Conservation (phyloP, 495 filamentous ascomycete genomes). For the Neurospora sp. region DNA sequence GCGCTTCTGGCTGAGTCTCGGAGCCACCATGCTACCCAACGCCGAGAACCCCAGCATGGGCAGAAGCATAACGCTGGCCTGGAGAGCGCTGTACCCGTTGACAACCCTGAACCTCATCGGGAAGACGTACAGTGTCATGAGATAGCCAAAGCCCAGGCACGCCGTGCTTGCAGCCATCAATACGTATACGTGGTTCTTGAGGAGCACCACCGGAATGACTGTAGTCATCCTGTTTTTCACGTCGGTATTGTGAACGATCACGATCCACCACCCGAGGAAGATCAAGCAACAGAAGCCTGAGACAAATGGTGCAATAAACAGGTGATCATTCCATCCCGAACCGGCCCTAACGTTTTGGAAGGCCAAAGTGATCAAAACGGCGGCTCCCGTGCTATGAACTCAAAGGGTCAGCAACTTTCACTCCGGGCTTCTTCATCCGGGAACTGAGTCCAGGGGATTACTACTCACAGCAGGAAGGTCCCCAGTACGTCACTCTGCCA, state of each 20-base stretch:
- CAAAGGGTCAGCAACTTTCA: background rate
- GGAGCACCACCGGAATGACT: conserved; percentile 19
- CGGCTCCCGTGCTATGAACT: conserved; percentile 32
- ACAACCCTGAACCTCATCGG: conserved; percentile 51
- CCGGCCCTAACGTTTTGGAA: conserved; percentile 45
- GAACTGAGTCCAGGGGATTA: background rate
- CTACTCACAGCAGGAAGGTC: conserved; percentile 34
- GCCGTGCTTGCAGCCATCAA: conserved; percentile 33
- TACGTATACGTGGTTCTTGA: conserved; percentile 20
- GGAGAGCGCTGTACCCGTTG: conserved; percentile 34
- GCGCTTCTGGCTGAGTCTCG: conserved; percentile 24
- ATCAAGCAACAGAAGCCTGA: conserved; percentile 31
- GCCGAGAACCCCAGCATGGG: conserved; percentile 43
- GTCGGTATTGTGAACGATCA: conserved; percentile 12
- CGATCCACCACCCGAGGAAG: conserved; percentile 30
- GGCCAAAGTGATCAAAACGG: conserved; percentile 48
- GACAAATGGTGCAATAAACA: conserved; percentile 37
- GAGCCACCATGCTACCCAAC: conserved; percentile 35
- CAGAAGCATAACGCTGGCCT: conserved; percentile 50
- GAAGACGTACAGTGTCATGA: conserved; percentile 45
- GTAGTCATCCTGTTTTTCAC: conserved; percentile 14
- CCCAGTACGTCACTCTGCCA: conserved; percentile 46
- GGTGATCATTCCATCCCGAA: conserved; percentile 26
- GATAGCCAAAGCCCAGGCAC: conserved; percentile 46
- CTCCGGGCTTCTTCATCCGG: background rate